Percentiles rank a stretch among this genome's conserved stretches.
Conservation (phyloP, 164 flowering plant genomes). For the Berberis vulgaris region DNA sequence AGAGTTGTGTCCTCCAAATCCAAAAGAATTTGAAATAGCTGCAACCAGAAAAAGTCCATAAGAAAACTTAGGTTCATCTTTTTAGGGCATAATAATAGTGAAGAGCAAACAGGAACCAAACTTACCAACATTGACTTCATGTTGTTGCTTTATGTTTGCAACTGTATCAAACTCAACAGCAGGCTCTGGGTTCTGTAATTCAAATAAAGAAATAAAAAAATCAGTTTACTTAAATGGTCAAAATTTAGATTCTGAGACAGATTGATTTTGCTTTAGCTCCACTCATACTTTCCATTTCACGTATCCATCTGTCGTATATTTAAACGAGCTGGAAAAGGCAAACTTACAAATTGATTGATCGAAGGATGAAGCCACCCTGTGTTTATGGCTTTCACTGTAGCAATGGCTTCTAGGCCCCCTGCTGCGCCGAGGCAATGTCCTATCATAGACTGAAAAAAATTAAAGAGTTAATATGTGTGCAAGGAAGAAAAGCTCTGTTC, state of each 20-base stretch:
- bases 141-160: conserved; percentile 70
- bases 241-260: background rate
- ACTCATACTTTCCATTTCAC: too few relatives aligned
- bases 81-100: background rate
- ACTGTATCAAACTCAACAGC: conserved; percentile 82
- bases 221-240: background rate
- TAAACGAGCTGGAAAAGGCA: background rate
- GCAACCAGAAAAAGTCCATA: conserved; percentile 12
- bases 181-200: conserved; percentile 76
- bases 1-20: conserved; percentile 92
- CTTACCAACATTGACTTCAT: conserved; percentile 94
- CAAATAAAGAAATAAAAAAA: background rate
- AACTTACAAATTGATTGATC: conserved; percentile 81
- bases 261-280: too few relatives aligned
- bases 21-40: conserved; percentile 90
- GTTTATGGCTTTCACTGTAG: conserved; percentile 76
- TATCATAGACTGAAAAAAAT: conserved; percentile 73
- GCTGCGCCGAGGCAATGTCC: conserved; percentile 97
- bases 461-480: background rate
- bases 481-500: background rate
- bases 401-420: conserved; percentile 94
- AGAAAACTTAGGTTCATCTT: background rate
- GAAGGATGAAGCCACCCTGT: conserved; percentile 94
- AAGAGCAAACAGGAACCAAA: background rate
- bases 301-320: too few relatives aligned